Percentiles rank a stretch among this genome's conserved stretches.
phyloP scores from a whole-genome alignment of 345 rosid species.

The Raphanus raphanistrum region DNA sequence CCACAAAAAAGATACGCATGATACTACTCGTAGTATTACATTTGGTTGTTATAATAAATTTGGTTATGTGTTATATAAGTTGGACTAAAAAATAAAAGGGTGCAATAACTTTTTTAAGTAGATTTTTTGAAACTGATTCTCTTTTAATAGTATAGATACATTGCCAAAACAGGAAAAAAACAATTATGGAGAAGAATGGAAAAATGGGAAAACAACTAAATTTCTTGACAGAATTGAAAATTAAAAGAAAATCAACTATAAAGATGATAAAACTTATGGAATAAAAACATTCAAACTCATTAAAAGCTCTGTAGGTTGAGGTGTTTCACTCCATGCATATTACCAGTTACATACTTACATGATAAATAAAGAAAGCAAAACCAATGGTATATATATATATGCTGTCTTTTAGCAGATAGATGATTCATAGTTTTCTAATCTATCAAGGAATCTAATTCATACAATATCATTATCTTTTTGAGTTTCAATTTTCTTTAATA shows the following conservation, averaged over 20 bases:
- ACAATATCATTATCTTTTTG: neutral
- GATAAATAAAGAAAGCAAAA: neutral
- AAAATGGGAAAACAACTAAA: neutral
- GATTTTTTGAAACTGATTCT: no score
- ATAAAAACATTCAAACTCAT: neutral
- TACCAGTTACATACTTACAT: neutral
- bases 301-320: neutral
- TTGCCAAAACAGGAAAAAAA: neutral
- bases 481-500: neutral
- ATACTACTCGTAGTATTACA: no score
- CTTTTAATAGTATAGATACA: neutral
- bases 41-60: no score
- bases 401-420: neutral
- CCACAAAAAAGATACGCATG: no score
- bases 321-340: neutral
- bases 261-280: neutral
- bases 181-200: neutral
- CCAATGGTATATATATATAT: neutral
- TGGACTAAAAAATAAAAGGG: no score
- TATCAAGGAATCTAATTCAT: neutral
- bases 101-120: no score
- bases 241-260: neutral
- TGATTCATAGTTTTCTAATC: neutral
- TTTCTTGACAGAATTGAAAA: neutral
- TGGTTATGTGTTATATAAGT: no score